Evolutionary conservation across 1,284 basidiomycete genomes (phyloP), one percentile per base, ranked within the genome.

Genomic region (Irpex lacteus): DNA sequence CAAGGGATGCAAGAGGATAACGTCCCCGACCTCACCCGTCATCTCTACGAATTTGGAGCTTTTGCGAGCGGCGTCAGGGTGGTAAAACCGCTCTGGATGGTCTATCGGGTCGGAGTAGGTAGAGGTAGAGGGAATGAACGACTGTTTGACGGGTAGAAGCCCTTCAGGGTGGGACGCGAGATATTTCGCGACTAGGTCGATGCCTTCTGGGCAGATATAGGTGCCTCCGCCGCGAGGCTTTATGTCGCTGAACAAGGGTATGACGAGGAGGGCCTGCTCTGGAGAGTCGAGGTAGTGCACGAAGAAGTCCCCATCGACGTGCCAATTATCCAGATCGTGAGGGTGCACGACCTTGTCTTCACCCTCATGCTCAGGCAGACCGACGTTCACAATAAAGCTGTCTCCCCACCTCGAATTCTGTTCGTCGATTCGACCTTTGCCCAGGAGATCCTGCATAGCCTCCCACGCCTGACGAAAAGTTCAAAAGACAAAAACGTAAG

Each of bases 241-340:
- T 70, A 88, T 86, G 63, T 84, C 80, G 21, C 82, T 81, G 71
- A 81, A 86, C 62, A 87, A 77, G 4, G 85, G 85, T 65, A 87
- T 85, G 32, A 85, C 85, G 63, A 88, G 79, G 50, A 87, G 75
- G 4, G 79, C 84, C 73, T 87, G 85, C 71, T 87, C 85, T 4
- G 84, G 85, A 18, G 85, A 86, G 70, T 87, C 85, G 60, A 88
- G 80, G 72, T 79, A 88, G 73, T 87, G 85, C 47, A 85, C 81
- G 72, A 87, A 87, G 71, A 87, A 87, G 70, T 88, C 86, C 38
- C 85, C 86, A 72, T 87, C 85, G 58, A 86, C 83, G 71, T 88
- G 85, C 85, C 85, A 88, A 68, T 86, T 86, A 66, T 81, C 80
- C 63, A 87, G 72, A 64, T 83, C 78, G 62, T 73, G 69, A 5